Conservation (phyloP, 1,284 basidiomycete genomes). For the Pascua sp. region DNA sequence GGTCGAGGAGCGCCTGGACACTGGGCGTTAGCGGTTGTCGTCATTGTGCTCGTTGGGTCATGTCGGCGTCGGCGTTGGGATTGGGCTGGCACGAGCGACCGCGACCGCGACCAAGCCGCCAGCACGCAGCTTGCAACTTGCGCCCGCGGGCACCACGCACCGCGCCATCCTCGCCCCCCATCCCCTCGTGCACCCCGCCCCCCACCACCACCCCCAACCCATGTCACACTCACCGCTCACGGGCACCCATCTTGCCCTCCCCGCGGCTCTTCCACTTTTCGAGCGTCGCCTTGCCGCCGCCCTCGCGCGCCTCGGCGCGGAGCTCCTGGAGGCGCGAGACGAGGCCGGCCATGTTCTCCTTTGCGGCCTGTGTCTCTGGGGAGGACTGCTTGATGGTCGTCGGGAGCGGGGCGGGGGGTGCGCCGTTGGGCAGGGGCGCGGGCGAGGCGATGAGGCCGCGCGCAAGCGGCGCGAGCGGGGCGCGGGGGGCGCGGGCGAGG, state of each 20-base stretch:
- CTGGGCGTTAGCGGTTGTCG: slow-evolving; percentile 41
- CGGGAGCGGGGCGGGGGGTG: slow-evolving; percentile 32
- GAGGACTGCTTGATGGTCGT: slow-evolving; percentile 23
- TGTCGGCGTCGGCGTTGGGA: not conserved
- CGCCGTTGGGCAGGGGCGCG: slow-evolving; percentile 22
- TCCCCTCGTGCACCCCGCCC: not conserved
- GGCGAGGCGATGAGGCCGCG: slow-evolving; percentile 42
- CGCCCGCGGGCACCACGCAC: not conserved
- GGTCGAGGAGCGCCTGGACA: slow-evolving; percentile 69
- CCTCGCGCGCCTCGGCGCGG: slow-evolving; percentile 54
- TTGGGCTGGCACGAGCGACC: not conserved
- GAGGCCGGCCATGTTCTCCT: slow-evolving; percentile 26
- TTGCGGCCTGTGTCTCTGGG: slow-evolving; percentile 29
- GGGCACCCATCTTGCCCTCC: slow-evolving; percentile 77
- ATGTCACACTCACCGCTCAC: slow-evolving; percentile 65
- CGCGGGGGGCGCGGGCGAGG: too few species aligned
- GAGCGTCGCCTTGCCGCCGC: slow-evolving; percentile 60
- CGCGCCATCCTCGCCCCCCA: not conserved
- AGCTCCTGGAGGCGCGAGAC: slow-evolving; percentile 25
- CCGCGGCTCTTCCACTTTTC: slow-evolving; percentile 65
- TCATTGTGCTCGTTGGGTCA: not conserved
- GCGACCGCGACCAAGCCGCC: too few species aligned
- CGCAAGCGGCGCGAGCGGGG: not conserved
- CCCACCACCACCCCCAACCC: slow-evolving; percentile 16
- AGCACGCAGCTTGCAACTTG: not conserved